A percentile compares a stretch with the other conserved stretches of the same genome.
These are phyloP conservation scores for Hypericum androsaemum DNA, from an alignment of 345 rosid species.

Conservation along the genomic window DNA sequence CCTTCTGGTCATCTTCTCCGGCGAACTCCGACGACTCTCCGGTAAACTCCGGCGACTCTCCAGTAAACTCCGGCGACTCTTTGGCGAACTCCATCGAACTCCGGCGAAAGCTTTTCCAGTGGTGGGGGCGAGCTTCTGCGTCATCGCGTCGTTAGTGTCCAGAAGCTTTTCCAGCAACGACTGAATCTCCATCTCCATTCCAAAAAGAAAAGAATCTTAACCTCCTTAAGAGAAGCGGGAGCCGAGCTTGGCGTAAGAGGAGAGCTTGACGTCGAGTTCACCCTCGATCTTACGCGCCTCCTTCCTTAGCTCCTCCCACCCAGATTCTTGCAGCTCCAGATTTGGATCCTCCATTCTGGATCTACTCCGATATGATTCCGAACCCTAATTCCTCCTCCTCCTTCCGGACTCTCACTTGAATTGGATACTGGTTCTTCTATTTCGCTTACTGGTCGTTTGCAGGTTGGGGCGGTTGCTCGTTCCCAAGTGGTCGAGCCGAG, in stretches of 20 bases:
- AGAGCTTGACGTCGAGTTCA: conserved; percentile 95
- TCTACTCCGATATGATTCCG: background rate
- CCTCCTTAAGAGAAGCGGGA: conserved; percentile 86
- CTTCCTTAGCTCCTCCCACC: conserved; percentile 91
- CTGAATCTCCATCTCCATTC: conserved; percentile 98
- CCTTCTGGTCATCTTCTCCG: too few relatives aligned
- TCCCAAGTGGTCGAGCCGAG: too few relatives aligned
- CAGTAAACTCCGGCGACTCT: too few relatives aligned
- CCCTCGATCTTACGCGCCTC: conserved; percentile 93
- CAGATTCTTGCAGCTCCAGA: conserved; percentile 85
- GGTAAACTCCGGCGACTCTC: too few relatives aligned
- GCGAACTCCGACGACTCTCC: too few relatives aligned
- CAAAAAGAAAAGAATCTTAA: conserved; percentile 31
- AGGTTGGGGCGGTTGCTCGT: too few relatives aligned
- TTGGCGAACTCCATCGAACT: too few relatives aligned
- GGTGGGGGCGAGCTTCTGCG: conserved; percentile 59
- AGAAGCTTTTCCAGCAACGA: conserved; percentile 77
- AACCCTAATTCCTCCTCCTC: too few relatives aligned
- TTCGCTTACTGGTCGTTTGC: too few relatives aligned
- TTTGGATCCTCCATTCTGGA: conserved; percentile 58
- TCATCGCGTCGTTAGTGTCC: conserved; percentile 86
- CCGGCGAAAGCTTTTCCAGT: too few relatives aligned
- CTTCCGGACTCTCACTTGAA: too few relatives aligned
- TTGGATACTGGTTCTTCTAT: too few relatives aligned
- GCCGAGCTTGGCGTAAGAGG: conserved; percentile 96